These are phyloP conservation scores for Suillus lakei DNA, from an alignment of 768 basidiomycete genomes.

Conservation along the genomic window DNA sequence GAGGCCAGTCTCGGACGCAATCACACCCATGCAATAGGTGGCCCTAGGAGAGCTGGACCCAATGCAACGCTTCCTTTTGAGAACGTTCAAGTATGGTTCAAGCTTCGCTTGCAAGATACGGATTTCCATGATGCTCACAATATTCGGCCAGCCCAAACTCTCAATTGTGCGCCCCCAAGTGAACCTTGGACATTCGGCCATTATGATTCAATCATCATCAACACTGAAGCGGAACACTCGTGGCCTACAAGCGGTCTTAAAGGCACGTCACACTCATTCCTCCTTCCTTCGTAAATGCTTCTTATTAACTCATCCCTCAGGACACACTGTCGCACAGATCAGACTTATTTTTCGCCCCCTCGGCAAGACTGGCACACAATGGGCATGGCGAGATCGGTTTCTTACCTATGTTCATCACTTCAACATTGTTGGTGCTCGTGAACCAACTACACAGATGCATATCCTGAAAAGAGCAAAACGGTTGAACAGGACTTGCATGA, in stretches of 20 bases:
- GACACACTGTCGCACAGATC: no score
- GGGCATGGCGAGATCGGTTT: slow-evolving; percentile 5
- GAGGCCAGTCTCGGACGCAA: no score
- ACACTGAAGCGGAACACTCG: not conserved
- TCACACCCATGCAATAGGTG: no score
- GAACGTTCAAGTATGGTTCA: slow-evolving; percentile 11
- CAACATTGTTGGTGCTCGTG: no score
- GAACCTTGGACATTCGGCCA: not conserved
- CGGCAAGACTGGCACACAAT: not conserved
- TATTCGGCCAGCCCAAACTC: no score
- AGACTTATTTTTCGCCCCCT: not conserved
- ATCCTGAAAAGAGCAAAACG: slow-evolving; percentile 9
- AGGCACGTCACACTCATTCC: not conserved
- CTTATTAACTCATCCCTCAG: no score
- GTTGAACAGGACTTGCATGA: not conserved
- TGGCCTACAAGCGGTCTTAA: slow-evolving; percentile 10
- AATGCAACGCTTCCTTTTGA: slow-evolving; percentile 3
- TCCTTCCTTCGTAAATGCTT: no score
- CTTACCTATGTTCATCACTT: slow-evolving; percentile 23
- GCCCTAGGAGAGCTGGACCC: no score
- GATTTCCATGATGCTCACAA: no score
- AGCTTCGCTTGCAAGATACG: slow-evolving; percentile 1
- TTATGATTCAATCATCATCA: slow-evolving; percentile 5
- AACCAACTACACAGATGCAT: not conserved
- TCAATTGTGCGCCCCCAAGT: no score